phyloP scores from a whole-genome alignment of 805 yeast species.

The Schwanniomyces pseudopolymorphus region DNA sequence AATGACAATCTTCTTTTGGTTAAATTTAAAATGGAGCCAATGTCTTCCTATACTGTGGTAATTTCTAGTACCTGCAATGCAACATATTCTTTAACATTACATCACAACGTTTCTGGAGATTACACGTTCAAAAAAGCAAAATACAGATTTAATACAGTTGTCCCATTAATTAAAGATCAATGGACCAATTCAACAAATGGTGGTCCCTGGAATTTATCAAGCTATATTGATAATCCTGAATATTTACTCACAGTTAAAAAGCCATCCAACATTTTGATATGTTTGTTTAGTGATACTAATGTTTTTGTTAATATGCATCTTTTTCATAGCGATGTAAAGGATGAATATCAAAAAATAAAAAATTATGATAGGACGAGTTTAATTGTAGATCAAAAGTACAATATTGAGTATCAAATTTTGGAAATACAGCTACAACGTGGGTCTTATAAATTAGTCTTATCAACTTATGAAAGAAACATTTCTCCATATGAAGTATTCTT shows the following conservation, averaged over 20 bases:
- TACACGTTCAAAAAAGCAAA: slow-evolving; percentile 29
- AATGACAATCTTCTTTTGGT: slow-evolving; percentile 37
- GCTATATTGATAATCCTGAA: slow-evolving; percentile 58
- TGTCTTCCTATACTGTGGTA: slow-evolving; percentile 24
- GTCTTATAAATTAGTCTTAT: slow-evolving; percentile 45
- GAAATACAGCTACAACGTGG: slow-evolving; percentile 28
- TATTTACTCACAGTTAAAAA: slow-evolving; percentile 27
- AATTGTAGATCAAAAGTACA: slow-evolving; percentile 34
- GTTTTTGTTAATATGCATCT: slow-evolving; percentile 42
- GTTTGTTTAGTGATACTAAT: slow-evolving; percentile 19
- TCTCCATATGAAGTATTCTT: slow-evolving; percentile 31
- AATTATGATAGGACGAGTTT: slow-evolving; percentile 29
- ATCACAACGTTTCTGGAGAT: slow-evolving; percentile 26
- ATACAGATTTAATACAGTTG: slow-evolving; percentile 15
- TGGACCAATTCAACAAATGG: slow-evolving; percentile 52
- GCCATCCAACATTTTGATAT: slow-evolving; percentile 16
- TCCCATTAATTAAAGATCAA: slow-evolving; percentile 27
- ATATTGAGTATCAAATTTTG: slow-evolving; percentile 17
- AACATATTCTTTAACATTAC: slow-evolving; percentile 25
- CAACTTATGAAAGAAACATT: slow-evolving; percentile 40
- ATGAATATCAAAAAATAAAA: slow-evolving; percentile 15
- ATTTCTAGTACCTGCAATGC: slow-evolving; percentile 18
- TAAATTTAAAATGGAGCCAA: slow-evolving; percentile 26
- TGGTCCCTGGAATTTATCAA: slow-evolving; percentile 51
- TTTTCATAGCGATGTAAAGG: slow-evolving; percentile 35